phyloP scores from a whole-genome alignment of 371 early-diverging fungal species.

The Mortierella sp. region DNA sequence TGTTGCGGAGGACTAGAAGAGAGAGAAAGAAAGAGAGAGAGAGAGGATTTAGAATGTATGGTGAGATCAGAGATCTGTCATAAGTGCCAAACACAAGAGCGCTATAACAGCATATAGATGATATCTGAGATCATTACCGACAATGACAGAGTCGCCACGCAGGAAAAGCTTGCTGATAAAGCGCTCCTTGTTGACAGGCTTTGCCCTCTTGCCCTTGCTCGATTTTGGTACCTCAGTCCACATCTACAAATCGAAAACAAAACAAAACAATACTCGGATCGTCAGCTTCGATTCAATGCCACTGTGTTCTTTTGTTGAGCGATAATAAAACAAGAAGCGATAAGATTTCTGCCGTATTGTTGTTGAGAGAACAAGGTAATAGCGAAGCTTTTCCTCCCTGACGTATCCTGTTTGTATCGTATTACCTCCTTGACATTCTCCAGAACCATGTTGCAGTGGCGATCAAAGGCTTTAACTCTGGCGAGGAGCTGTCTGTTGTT shows the following conservation, averaged over 20 bases:
- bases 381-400: not conserved
- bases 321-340: not conserved
- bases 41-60: not conserved
- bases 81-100: too few species aligned
- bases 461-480: constrained; percentile 98
- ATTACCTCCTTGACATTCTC: constrained; percentile 97
- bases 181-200: constrained; percentile 97
- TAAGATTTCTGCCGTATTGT: not conserved
- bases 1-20: constrained; percentile 40
- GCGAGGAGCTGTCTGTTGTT: constrained; percentile 98
- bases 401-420: not conserved
- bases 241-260: constrained; percentile 69
- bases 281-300: constrained; percentile 2
- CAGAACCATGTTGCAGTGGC: constrained; percentile 98
- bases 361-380: not conserved
- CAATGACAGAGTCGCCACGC: constrained; percentile 96
- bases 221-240: constrained; percentile 94
- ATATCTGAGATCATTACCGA: constrained; percentile 63
- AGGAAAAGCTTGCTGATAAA: constrained; percentile 98
- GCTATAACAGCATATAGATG: too few species aligned
- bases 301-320: not conserved
- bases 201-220: constrained; percentile 93
- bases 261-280: not conserved
- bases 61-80: not conserved
- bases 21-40: not conserved